phyloP scores from a whole-genome alignment of 345 rosid genomes.

The Rhodomyrtus tomentosa region DNA sequence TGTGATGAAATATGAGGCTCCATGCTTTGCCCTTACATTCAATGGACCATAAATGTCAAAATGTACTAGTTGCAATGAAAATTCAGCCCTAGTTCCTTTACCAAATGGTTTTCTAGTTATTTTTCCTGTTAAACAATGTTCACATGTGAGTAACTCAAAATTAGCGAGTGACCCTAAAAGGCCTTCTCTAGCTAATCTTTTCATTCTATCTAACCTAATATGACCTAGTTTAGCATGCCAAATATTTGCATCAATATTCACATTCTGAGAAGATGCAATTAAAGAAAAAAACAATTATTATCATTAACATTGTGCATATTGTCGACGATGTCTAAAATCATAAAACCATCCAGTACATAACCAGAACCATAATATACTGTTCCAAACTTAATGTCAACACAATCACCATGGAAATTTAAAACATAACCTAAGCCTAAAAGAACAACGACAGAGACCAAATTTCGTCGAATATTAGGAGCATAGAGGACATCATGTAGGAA shows the following conservation, averaged over 20 bases:
- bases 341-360: not conserved
- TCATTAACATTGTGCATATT: not conserved
- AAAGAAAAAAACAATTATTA: not conserved
- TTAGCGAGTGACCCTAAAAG: not conserved
- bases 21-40: not conserved
- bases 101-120: not conserved
- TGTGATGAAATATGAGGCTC: not conserved
- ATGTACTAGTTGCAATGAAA: not conserved
- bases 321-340: not conserved
- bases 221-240: not conserved
- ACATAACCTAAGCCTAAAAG: not conserved
- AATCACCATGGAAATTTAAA: not conserved
- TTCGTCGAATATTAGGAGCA: not conserved
- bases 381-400: not conserved
- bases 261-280: not conserved
- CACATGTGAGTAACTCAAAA: not conserved
- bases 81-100: not conserved
- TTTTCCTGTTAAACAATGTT: not conserved
- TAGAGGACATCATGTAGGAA: conserved; percentile 1
- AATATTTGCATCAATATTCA: not conserved
- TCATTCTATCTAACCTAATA: not conserved
- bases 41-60: not conserved
- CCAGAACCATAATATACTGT: not conserved
- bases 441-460: not conserved
- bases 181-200: not conserved